A percentile compares a stretch with the other conserved stretches of the same genome.
Conservation (phyloP, 176 grass and related monocot genomes). For the Lolium multiflorum region DNA sequence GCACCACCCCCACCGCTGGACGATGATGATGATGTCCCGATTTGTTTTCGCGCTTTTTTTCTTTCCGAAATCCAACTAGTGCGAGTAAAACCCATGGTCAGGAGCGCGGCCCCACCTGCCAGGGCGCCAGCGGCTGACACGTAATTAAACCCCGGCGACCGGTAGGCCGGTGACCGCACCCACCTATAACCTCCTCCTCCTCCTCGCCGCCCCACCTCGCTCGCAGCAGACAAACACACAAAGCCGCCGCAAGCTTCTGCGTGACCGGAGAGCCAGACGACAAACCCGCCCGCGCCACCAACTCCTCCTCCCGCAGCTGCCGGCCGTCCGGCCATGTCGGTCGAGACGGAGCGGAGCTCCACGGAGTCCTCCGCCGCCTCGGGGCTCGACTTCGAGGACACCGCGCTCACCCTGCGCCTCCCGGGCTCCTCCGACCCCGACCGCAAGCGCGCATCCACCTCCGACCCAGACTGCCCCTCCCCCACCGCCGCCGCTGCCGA, state of each 20-base stretch:
- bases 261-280: slow-evolving; percentile 1
- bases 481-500: slow-evolving; percentile 39
- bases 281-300: background rate
- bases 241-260: slow-evolving; percentile 7
- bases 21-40: background rate
- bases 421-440: slow-evolving; percentile 56
- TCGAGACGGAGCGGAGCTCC: slow-evolving; percentile 78
- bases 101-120: background rate
- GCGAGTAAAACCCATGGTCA: background rate
- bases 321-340: slow-evolving; percentile 44
- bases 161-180: slow-evolving; percentile 50
- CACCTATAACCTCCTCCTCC: slow-evolving; percentile 28
- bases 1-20: background rate
- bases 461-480: slow-evolving; percentile 37
- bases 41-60: background rate
- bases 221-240: background rate
- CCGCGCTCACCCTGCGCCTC: slow-evolving; percentile 70
- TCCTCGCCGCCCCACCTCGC: background rate
- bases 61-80: no score
- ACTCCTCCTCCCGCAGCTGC: background rate
- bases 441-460: slow-evolving; percentile 54
- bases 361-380: slow-evolving; percentile 69
- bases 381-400: slow-evolving; percentile 85
- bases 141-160: slow-evolving; percentile 34
- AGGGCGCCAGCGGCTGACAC: background rate